phyloP scores from a whole-genome alignment of 2,329 filamentous ascomycete genomes.

The Monosporascus sp. region DNA sequence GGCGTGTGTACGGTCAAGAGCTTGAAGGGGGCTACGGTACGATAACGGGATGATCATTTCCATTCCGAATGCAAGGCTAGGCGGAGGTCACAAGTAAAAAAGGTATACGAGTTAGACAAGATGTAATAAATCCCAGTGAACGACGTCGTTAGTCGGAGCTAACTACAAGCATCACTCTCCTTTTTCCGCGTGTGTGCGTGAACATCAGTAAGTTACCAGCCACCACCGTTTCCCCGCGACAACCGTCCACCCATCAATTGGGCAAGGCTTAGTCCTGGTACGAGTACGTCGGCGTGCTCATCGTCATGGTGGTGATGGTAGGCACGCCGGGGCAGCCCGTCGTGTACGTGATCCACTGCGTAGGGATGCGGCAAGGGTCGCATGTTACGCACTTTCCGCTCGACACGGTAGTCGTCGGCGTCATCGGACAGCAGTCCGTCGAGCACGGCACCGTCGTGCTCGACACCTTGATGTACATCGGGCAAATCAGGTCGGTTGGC shows the following conservation, averaged over 20 bases:
- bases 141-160: no score
- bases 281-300: background rate
- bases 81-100: background rate
- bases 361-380: constrained; percentile 20
- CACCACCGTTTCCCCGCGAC: no score
- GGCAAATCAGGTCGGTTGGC: constrained; percentile 22
- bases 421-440: constrained; percentile 33
- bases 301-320: constrained; percentile 13
- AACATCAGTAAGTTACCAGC: no score
- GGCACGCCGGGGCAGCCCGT: constrained; percentile 19
- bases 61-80: no score
- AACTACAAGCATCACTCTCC: no score
- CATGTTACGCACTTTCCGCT: constrained; percentile 19
- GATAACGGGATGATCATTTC: constrained; percentile 45
- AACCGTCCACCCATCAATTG: no score
- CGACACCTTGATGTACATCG: constrained; percentile 25
- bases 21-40: constrained; percentile 74
- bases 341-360: constrained; percentile 22
- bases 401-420: constrained; percentile 20
- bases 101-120: background rate
- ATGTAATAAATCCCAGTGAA: no score
- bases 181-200: no score
- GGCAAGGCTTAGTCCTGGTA: background rate
- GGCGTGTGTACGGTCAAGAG: constrained; percentile 79
- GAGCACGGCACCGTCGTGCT: constrained; percentile 30